phyloP scores from a whole-genome alignment of 768 basidiomycete species.

The Agrocybe praecox region DNA sequence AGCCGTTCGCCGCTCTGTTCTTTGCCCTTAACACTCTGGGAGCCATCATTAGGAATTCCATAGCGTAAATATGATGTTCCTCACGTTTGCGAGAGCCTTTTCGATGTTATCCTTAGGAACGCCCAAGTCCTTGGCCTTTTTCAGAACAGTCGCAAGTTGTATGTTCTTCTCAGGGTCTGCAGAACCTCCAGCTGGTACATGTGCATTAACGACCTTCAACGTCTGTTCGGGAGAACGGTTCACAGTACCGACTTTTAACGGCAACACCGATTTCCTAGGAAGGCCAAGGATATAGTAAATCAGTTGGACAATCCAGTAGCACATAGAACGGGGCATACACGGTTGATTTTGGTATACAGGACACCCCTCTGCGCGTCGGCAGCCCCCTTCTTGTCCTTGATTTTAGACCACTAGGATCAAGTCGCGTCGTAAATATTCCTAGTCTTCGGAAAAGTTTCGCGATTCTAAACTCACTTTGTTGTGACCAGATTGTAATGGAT shows the following conservation, averaged over 20 bases:
- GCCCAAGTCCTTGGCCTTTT: conserved; percentile 54
- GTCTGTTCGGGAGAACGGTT: background rate
- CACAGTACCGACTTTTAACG: conserved; percentile 49
- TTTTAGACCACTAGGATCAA: conserved; percentile 68
- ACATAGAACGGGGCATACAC: conserved; percentile 40
- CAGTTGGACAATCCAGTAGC: background rate
- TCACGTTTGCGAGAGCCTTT: conserved; percentile 58
- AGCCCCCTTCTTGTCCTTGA: conserved; percentile 70
- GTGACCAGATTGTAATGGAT: conserved; percentile 33
- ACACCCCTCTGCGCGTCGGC: conserved; percentile 62
- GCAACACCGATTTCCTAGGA: conserved; percentile 63
- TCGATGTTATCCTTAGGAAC: conserved; percentile 75
- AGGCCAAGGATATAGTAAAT: background rate
- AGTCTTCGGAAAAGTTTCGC: background rate
- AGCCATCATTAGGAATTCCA: background rate
- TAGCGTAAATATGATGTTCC: background rate
- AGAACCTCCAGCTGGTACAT: conserved; percentile 54
- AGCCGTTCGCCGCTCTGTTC: conserved; percentile 48
- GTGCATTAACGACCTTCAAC: background rate
- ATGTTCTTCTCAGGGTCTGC: conserved; percentile 55
- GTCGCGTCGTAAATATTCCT: background rate
- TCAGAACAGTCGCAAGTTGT: conserved; percentile 55
- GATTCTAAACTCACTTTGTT: conserved; percentile 35
- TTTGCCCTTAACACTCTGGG: conserved; percentile 50
- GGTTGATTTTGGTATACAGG: conserved; percentile 55